Evolutionary conservation across 805 yeast species (phyloP).

Genomic region (Ogataea wickerhamii): DNA sequence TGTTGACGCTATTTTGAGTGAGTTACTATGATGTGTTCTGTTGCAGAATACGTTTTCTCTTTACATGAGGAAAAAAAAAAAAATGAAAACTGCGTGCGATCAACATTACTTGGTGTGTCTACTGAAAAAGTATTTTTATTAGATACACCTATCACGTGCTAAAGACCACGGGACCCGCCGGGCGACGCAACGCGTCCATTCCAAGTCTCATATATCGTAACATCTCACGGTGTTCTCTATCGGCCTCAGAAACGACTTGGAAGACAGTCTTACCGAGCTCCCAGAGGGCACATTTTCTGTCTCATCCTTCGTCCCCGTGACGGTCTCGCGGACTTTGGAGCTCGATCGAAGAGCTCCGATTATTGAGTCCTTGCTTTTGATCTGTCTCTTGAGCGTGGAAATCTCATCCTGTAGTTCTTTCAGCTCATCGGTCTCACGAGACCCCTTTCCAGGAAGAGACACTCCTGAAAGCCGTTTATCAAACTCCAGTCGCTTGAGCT

Average conservation of each 20-base stretch:
- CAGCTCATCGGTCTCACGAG: conserved; percentile 32
- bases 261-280: neutral
- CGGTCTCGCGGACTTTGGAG: conserved; percentile 49
- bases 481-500: conserved; percentile 33
- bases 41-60: too few relatives aligned
- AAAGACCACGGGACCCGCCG: too few relatives aligned
- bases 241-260: conserved; percentile 15
- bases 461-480: conserved; percentile 1
- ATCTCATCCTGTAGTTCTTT: conserved; percentile 66
- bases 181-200: too few relatives aligned
- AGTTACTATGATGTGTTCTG: too few relatives aligned
- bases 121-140: too few relatives aligned
- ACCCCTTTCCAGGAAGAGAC: neutral
- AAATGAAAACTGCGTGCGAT: too few relatives aligned
- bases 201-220: too few relatives aligned
- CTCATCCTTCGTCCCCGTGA: conserved; percentile 4
- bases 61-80: too few relatives aligned
- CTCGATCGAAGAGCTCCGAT: conserved; percentile 70
- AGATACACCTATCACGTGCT: too few relatives aligned
- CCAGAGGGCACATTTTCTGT: neutral
- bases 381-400: conserved; percentile 53
- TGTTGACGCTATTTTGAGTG: too few relatives aligned
- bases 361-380: conserved; percentile 74
- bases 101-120: too few relatives aligned
- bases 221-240: conserved; percentile 19